phyloP scores from a whole-genome alignment of 2,329 filamentous ascomycete species.

The Pseudogymnoascus sp. region DNA sequence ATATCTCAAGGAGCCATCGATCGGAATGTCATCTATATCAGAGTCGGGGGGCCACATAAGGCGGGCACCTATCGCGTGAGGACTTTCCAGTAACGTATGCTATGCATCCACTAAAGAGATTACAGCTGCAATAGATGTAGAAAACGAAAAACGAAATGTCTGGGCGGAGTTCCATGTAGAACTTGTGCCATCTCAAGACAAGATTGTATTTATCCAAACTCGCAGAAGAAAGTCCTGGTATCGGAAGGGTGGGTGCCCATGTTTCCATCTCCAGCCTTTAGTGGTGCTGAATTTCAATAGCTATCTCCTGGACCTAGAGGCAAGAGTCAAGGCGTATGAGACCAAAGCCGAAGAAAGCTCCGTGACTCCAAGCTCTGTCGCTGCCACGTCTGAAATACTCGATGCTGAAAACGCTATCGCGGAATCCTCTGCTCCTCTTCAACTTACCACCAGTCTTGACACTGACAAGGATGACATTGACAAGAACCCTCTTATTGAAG shows the following conservation, averaged over 20 bases:
- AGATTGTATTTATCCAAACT: conserved; percentile 19
- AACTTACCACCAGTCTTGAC: conserved; percentile 4
- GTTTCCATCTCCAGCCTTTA: neutral
- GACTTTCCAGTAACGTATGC: neutral
- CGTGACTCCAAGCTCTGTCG: conserved; percentile 1
- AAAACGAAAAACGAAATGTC: conserved; percentile 22
- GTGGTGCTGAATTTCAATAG: conserved; percentile 12
- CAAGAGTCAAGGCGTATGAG: conserved; percentile 18
- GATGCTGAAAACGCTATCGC: neutral
- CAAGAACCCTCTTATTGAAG: conserved; percentile 13
- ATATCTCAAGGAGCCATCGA: conserved; percentile 6
- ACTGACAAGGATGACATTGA: conserved; percentile 11
- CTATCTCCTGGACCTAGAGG: conserved; percentile 19
- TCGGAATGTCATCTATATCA: neutral
- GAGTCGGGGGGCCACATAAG: neutral
- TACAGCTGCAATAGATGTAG: conserved; percentile 21
- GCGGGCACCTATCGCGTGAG: conserved; percentile 2
- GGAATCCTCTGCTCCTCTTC: neutral
- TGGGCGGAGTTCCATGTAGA: conserved; percentile 18
- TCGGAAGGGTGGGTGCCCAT: conserved; percentile 16
- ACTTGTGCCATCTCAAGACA: conserved; percentile 15
- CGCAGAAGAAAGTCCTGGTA: conserved; percentile 18
- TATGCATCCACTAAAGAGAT: neutral
- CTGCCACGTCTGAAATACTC: neutral
- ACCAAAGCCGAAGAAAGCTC: conserved; percentile 5